phyloP scores from a whole-genome alignment of 495 filamentous ascomycete genomes.

The Annulohypoxylon moriforme region DNA sequence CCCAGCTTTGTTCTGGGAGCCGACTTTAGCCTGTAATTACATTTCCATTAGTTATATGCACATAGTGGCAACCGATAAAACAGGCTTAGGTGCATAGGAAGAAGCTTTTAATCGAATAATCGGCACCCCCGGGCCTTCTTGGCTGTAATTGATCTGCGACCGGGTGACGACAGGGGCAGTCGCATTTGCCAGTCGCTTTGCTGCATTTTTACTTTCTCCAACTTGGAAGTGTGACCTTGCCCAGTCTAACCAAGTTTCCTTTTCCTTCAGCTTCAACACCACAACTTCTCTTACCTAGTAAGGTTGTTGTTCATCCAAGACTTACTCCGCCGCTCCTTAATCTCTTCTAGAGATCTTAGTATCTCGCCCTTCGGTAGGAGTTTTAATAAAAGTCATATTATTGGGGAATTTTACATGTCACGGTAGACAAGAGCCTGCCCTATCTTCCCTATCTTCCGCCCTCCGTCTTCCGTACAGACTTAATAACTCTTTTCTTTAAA shows the following conservation, averaged over 20 bases:
- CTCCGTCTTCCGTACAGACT: constrained; percentile 2
- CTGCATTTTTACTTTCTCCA: constrained; percentile 37
- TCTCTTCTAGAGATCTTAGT: constrained; percentile 38
- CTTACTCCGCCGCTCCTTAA: constrained; percentile 67
- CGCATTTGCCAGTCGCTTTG: constrained; percentile 33
- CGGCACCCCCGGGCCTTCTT: constrained; percentile 41
- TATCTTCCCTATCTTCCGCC: constrained; percentile 2
- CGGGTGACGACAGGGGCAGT: constrained; percentile 43
- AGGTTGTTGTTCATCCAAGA: constrained; percentile 47
- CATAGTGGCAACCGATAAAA: constrained; percentile 4
- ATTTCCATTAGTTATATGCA: constrained; percentile 17
- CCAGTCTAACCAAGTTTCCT: constrained; percentile 37
- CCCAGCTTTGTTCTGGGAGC: constrained; percentile 22
- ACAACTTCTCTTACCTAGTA: constrained; percentile 13
- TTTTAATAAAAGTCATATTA: constrained; percentile 37
- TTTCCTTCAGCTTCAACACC: constrained; percentile 37
- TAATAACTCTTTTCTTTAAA: constrained; percentile 40
- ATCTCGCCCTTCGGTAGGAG: constrained; percentile 43
- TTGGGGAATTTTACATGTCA: constrained; percentile 31
- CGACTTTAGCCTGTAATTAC: constrained; percentile 45
- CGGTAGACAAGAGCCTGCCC: constrained; percentile 6
- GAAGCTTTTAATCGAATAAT: constrained; percentile 38
- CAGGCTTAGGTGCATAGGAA: background rate
- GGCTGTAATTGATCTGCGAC: constrained; percentile 39
- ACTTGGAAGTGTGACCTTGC: constrained; percentile 30